A percentile compares a stretch with the other conserved stretches of the same genome.
These are phyloP conservation scores for Eleusine coracana DNA, from an alignment of 176 grass and related monocot species.

Conservation along the genomic window DNA sequence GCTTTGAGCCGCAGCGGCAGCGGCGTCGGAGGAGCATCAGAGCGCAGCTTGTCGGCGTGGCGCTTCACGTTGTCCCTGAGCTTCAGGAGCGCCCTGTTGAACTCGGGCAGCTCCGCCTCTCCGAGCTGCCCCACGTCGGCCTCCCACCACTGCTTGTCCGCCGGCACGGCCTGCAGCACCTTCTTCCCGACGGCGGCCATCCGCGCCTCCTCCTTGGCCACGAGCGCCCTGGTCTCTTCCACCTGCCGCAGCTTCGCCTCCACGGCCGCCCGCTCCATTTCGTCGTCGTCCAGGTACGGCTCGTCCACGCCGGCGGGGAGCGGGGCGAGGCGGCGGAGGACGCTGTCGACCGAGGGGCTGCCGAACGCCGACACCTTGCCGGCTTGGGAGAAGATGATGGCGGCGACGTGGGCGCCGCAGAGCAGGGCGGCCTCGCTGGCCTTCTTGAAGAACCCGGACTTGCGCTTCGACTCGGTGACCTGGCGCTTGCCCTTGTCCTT, in stretches of 20 bases:
- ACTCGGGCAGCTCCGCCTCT: conserved; percentile 21
- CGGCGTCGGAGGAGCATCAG: not conserved
- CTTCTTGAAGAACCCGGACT: conserved; percentile 59
- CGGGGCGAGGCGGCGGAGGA: not conserved
- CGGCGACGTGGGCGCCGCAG: conserved; percentile 51
- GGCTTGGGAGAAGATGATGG: conserved; percentile 52
- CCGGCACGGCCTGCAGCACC: not conserved
- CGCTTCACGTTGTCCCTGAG: not conserved
- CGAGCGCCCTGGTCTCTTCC: not conserved
- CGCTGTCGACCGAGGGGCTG: not conserved
- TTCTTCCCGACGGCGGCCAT: not conserved
- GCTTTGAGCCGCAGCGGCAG: not conserved
- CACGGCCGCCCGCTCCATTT: not conserved
- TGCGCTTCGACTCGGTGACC: conserved; percentile 49
- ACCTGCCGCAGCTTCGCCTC: not conserved
- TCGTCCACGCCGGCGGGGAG: not conserved
- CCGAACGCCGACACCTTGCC: conserved; percentile 28
- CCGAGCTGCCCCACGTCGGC: conserved; percentile 17
- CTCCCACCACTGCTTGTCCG: conserved; percentile 2
- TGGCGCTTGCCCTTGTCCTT: conserved; percentile 8
- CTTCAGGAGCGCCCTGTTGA: conserved; percentile 2
- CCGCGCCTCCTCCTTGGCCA: not conserved
- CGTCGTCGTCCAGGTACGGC: not conserved
- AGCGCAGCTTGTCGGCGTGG: not conserved
- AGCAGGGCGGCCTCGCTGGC: conserved; percentile 56